phyloP scores from a whole-genome alignment of 148 eudicot genomes.

The Euryodendron excelsum region DNA sequence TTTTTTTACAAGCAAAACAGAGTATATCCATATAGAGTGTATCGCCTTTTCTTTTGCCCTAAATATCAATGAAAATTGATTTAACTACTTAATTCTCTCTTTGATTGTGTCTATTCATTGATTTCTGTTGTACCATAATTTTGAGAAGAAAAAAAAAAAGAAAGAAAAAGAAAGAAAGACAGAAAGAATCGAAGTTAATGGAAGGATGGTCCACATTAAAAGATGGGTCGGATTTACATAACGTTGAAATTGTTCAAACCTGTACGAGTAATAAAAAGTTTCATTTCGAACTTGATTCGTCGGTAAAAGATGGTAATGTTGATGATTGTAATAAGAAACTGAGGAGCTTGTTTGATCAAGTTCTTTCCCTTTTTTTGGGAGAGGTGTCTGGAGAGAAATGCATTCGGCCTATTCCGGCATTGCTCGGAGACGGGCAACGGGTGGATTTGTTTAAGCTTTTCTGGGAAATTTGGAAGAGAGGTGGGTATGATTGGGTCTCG shows the following conservation, averaged over 20 bases:
- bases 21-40: not conserved
- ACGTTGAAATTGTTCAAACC: slow-evolving; percentile 28
- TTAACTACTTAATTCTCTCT: not conserved
- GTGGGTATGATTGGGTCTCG: slow-evolving; percentile 65
- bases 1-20: slow-evolving; percentile 2
- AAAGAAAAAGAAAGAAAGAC: too few relatives aligned
- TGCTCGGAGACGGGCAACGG: slow-evolving; percentile 50
- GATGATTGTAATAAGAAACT: slow-evolving; percentile 49
- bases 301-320: slow-evolving; percentile 31
- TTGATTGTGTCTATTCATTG: not conserved
- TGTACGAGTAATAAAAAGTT: slow-evolving; percentile 18
- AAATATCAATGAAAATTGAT: not conserved
- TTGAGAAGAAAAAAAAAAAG: not conserved
- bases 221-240: slow-evolving; percentile 31
- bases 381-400: slow-evolving; percentile 46
- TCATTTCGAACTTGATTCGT: slow-evolving; percentile 28
- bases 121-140: slow-evolving; percentile 6
- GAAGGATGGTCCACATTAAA: slow-evolving; percentile 38
- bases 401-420: slow-evolving; percentile 53
- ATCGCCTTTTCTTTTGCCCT: slow-evolving; percentile 14
- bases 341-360: slow-evolving; percentile 67
- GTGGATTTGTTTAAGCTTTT: slow-evolving; percentile 73
- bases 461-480: slow-evolving; percentile 66
- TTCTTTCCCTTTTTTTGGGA: slow-evolving; percentile 40
- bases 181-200: slow-evolving; percentile 32